These are phyloP conservation scores for Dovyalis caffra DNA, from an alignment of 345 rosid genomes.

Conservation along the genomic window DNA sequence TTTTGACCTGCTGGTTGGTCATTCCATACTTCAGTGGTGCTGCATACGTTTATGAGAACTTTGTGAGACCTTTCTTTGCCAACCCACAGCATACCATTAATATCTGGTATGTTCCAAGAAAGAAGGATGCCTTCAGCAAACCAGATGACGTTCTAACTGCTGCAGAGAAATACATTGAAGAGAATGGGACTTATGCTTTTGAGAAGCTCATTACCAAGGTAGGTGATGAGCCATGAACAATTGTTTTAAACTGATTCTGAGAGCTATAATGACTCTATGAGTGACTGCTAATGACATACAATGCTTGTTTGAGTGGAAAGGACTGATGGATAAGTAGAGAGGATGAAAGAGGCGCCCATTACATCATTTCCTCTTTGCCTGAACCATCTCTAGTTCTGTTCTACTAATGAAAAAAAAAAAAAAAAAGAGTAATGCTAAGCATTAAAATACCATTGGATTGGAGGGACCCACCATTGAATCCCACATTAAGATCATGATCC, in stretches of 20 bases:
- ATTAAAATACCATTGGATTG: not conserved
- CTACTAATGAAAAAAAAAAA: not conserved
- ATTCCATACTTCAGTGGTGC: slow-evolving; percentile 96
- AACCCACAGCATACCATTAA: slow-evolving; percentile 71
- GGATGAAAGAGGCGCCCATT: not conserved
- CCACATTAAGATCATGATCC: not conserved
- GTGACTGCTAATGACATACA: not conserved
- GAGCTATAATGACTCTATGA: not conserved
- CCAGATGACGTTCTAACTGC: slow-evolving; percentile 77
- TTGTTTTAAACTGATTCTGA: not conserved
- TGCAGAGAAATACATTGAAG: slow-evolving; percentile 81
- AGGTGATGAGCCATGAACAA: slow-evolving; percentile 1
- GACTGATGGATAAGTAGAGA: not conserved
- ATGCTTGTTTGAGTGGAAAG: not conserved
- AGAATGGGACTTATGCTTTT: slow-evolving; percentile 86
- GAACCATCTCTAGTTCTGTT: not conserved
- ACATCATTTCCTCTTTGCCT: not conserved
- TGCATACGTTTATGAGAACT: slow-evolving; percentile 85
- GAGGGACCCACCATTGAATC: not conserved
- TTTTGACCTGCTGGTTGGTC: slow-evolving; percentile 90
- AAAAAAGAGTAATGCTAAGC: not conserved
- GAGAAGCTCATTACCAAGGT: slow-evolving; percentile 81
- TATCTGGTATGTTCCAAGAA: slow-evolving; percentile 91
- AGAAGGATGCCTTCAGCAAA: slow-evolving; percentile 58
- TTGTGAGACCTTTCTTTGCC: slow-evolving; percentile 69